A percentile compares a stretch with the other conserved stretches of the same genome.
Conservation (phyloP, 768 basidiomycete species). For the Suillus ampliporus region DNA sequence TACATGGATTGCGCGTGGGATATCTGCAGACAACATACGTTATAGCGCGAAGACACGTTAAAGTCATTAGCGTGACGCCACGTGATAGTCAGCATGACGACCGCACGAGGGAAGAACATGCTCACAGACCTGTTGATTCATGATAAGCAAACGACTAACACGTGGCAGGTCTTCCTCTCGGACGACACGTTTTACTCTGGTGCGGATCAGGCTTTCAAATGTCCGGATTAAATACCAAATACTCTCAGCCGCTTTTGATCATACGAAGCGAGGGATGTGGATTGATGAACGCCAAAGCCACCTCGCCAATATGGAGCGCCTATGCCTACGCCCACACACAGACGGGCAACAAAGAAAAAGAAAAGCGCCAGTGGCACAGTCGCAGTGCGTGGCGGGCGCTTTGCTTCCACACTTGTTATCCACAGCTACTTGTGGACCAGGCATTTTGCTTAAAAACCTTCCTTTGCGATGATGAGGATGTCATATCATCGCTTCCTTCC, state of each 20-base stretch:
- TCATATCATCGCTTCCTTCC: too few relatives aligned
- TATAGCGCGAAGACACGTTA: not conserved
- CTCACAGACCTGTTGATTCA: constrained; percentile 1
- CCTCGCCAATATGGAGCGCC: too few relatives aligned
- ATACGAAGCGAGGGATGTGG: constrained; percentile 5
- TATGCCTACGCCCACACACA: too few relatives aligned
- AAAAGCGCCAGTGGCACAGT: not conserved
- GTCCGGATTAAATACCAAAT: not conserved
- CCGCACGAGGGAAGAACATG: not conserved
- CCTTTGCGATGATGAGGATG: too few relatives aligned
- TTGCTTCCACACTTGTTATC: not conserved
- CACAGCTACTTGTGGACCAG: not conserved
- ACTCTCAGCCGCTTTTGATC: not conserved
- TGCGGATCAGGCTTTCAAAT: not conserved
- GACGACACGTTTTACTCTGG: not conserved
- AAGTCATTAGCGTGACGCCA: not conserved
- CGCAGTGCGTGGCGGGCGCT: not conserved
- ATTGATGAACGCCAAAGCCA: constrained; percentile 4
- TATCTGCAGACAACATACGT: constrained; percentile 15
- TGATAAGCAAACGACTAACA: not conserved
- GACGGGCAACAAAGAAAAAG: not conserved
- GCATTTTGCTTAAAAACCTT: too few relatives aligned
- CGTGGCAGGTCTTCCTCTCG: constrained; percentile 1
- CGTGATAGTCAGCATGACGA: not conserved
- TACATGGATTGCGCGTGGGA: constrained; percentile 19